A percentile compares a stretch with the other conserved stretches of the same genome.
Conservation (phyloP, 169 alveolate species). For the Eimeria tenella region DNA sequence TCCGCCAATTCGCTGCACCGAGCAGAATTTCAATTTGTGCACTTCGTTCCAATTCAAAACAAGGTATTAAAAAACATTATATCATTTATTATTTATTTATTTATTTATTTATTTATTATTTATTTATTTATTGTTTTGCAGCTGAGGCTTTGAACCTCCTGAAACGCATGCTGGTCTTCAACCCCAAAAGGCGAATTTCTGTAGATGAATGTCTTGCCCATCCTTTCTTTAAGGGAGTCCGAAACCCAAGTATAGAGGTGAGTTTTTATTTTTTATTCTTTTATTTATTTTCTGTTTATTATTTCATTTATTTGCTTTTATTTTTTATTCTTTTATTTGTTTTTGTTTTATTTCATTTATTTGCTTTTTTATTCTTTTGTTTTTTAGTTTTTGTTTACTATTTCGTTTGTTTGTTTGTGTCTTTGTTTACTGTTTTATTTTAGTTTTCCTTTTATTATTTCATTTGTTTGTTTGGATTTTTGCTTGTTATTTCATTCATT, state of each 20-base stretch:
- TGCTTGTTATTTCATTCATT: too few species aligned
- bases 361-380: not conserved
- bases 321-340: not conserved
- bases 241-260: conserved; percentile 86
- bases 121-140: not conserved
- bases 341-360: not conserved
- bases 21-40: too few species aligned
- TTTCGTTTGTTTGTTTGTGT: not conserved
- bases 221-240: conserved; percentile 93
- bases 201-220: conserved; percentile 95
- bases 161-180: conserved; percentile 94
- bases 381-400: not conserved
- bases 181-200: conserved; percentile 94
- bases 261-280: not conserved
- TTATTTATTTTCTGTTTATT: not conserved
- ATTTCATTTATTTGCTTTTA: not conserved
- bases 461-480: too few species aligned
- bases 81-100: too few species aligned
- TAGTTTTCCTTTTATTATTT: not conserved
- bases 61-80: too few species aligned
- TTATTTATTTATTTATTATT: not conserved
- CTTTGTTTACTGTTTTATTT: not conserved
- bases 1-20: too few species aligned
- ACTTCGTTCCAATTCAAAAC: too few species aligned
- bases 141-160: conserved; percentile 93